phyloP scores from a whole-genome alignment of 1,139 yeast genomes.

The Debaryomyces sp. region DNA sequence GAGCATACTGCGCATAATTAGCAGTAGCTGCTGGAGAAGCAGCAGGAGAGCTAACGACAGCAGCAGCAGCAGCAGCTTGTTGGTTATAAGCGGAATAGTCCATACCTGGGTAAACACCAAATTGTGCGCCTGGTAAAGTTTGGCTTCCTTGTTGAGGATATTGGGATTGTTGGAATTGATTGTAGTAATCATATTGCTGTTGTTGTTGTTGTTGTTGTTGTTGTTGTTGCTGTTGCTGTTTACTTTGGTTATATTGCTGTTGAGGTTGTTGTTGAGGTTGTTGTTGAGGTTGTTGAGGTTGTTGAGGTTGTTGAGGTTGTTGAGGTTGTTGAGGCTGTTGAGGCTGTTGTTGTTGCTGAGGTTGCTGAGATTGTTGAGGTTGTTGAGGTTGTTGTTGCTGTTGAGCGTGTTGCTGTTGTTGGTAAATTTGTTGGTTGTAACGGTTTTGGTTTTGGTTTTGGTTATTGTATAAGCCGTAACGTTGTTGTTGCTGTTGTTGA shows the following conservation, averaged over 20 bases:
- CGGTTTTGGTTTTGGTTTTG: constrained; percentile 22
- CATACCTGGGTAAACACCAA: constrained; percentile 48
- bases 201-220: constrained; percentile 24
- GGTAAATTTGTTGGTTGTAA: constrained; percentile 20
- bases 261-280: constrained; percentile 23
- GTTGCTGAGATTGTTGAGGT: constrained; percentile 1
- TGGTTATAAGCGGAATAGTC: constrained; percentile 46
- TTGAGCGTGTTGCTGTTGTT: constrained; percentile 16
- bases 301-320: constrained; percentile 13
- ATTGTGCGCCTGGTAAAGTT: constrained; percentile 42
- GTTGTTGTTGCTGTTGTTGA: constrained; percentile 19
- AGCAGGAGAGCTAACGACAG: constrained; percentile 36
- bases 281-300: constrained; percentile 15
- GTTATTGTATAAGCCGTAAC: constrained; percentile 20
- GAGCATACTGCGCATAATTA: constrained; percentile 29
- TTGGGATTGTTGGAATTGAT: constrained; percentile 40
- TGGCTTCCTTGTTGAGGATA: constrained; percentile 46
- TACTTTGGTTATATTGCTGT: constrained; percentile 15
- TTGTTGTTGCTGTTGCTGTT: constrained; percentile 22
- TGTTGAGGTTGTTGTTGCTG: constrained; percentile 10
- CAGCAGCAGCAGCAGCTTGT: constrained; percentile 30
- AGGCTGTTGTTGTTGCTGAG: not conserved
- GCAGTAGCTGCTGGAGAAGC: constrained; percentile 36
- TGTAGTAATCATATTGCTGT: constrained; percentile 38
- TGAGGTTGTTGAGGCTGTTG: constrained; percentile 9